Conservation (phyloP, 495 filamentous ascomycete species). For the Trichoderma virens region DNA sequence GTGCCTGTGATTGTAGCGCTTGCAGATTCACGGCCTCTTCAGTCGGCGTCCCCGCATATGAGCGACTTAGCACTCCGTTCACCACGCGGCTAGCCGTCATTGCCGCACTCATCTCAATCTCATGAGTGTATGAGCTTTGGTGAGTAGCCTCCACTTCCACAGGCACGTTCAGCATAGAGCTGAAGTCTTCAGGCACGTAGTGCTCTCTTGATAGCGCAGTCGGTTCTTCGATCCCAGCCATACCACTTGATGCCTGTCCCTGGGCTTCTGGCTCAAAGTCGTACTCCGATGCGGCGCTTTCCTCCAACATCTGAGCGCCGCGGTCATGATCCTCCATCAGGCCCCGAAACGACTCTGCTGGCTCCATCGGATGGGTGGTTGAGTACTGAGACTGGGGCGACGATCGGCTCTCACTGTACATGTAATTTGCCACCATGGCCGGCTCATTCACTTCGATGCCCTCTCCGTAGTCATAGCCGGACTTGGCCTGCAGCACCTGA, state of each 20-base stretch:
- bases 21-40: background rate
- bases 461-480: background rate
- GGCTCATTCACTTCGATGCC: background rate
- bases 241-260: background rate
- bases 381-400: constrained; percentile 3
- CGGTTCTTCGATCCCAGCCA: background rate
- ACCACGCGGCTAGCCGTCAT: background rate
- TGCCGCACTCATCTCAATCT: background rate
- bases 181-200: background rate
- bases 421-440: background rate
- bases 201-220: background rate
- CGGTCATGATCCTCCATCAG: background rate
- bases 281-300: background rate
- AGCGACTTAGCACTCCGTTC: background rate
- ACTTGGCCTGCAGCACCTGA: background rate
- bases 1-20: background rate
- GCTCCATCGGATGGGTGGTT: background rate
- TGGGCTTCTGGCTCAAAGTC: background rate
- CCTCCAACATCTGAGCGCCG: background rate
- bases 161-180: background rate
- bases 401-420: background rate
- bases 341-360: background rate
- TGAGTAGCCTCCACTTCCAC: background rate
- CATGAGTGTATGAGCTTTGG: background rate
- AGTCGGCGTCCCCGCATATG: background rate